Evolutionary conservation across 2,329 filamentous ascomycete species (phyloP).

Genomic region (Colletotrichum simmondsii): DNA sequence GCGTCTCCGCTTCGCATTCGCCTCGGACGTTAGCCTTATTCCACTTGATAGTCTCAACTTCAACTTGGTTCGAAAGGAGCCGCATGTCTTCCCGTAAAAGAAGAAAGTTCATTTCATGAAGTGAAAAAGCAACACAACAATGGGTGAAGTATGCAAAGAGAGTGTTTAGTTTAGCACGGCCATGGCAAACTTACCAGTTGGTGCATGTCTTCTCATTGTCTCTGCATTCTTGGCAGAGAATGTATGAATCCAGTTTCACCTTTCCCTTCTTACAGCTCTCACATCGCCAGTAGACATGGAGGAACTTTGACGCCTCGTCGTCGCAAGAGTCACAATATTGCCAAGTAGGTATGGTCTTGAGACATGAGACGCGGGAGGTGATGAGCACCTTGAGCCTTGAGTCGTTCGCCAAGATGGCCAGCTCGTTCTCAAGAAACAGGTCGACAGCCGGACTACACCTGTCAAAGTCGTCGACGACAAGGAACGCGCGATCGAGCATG

Average conservation of each 20-base stretch:
- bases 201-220: neutral
- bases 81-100: neutral
- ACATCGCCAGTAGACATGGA: neutral
- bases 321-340: slow-evolving; percentile 3
- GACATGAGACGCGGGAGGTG: slow-evolving; percentile 4
- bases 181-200: neutral
- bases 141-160: neutral
- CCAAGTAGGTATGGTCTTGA: neutral
- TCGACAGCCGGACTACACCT: neutral
- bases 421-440: slow-evolving; percentile 9
- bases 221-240: slow-evolving; percentile 8
- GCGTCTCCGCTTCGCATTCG: slow-evolving; percentile 1
- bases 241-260: neutral
- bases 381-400: slow-evolving; percentile 10
- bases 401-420: neutral
- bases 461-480: slow-evolving; percentile 3
- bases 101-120: neutral
- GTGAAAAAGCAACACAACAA: neutral
- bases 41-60: neutral
- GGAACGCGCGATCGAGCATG: neutral
- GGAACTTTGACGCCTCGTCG: neutral
- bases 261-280: neutral
- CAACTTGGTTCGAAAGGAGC: neutral
- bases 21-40: neutral
- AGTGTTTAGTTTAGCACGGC: neutral